Evolutionary conservation across 768 basidiomycete genomes (phyloP), one percentile per base, ranked within the genome.

Genomic region (Clitopilus passeckerianus): DNA sequence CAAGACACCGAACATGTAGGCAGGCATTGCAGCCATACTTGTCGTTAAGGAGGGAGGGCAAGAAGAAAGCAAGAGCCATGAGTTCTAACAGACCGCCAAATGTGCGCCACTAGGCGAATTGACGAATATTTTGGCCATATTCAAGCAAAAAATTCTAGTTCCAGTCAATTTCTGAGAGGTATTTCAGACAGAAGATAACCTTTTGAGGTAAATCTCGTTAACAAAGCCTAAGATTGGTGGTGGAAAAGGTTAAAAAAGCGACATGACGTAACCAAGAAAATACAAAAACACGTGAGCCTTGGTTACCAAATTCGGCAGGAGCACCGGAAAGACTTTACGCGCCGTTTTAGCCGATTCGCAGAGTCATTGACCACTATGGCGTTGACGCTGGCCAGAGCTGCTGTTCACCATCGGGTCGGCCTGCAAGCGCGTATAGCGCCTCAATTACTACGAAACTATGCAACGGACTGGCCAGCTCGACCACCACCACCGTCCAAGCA

Each of bases 401-500:
- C 46, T 50, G 18, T 23, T 23, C 46, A n/a, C 16, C 46, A 50
- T 50, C 37, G 37, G 37, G 14, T 41, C 10, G n/a, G 14, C 10
- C 46, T 22, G 10, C 46, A 50, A 50, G 9, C 10, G 12, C 46
- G n/a, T 50, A 20, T 50, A 50, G 10, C 37, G 5, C 15, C n/a
- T 41, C 46, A 50, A 50, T 18, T 4, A 18, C 5, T 10, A 5
- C 46, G 64, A 23, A 59, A 34, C 16, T 68, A 65, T 53, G 56
- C 63, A 22, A 63, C 66, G 15, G 59, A 63, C 53, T 8, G 59
- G 23, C 60, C 62, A 20, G 46, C 46, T 6, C 59, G 57, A 59
- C 60, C 65, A 34, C 65, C 67, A 43, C 65, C 67, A 41, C 66
- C 64, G 20, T 61, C 56, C 14, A 57, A 58, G 3, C 60, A 68